Evolutionary conservation across 2,329 filamentous ascomycete genomes (phyloP).

Genomic region (Penicillium sp.): DNA sequence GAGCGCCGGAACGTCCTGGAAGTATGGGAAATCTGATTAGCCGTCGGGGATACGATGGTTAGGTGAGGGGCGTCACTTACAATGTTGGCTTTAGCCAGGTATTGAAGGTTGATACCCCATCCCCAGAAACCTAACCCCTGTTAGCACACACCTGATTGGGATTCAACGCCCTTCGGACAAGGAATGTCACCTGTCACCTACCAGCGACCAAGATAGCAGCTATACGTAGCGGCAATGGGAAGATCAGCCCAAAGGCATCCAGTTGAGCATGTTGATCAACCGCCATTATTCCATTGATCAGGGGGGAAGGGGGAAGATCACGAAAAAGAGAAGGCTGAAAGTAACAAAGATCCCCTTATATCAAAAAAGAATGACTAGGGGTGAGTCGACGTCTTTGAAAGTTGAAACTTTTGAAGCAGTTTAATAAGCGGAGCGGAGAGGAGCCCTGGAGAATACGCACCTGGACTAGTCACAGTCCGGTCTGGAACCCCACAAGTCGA

Average conservation of each 20-base stretch:
- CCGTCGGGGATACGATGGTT: neutral
- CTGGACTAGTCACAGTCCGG: constrained; percentile 4
- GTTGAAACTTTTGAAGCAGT: constrained; percentile 12
- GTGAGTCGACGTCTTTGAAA: constrained; percentile 23
- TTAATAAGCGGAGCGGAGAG: constrained; percentile 19
- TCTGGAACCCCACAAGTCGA: constrained; percentile 11
- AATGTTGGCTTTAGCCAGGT: constrained; percentile 74
- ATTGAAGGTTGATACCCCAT: constrained; percentile 90
- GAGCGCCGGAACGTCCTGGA: constrained; percentile 73
- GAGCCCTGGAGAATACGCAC: constrained; percentile 10
- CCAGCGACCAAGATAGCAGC: constrained; percentile 82
- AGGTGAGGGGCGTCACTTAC: constrained; percentile 41
- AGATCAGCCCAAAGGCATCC: constrained; percentile 80
- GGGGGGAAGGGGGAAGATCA: constrained; percentile 12
- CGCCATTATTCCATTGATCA: constrained; percentile 42
- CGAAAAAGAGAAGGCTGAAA: constrained; percentile 5
- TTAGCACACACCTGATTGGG: constrained; percentile 2
- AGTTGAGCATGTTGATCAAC: constrained; percentile 49
- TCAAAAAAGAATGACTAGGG: constrained; percentile 36
- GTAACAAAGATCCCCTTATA: constrained; percentile 12
- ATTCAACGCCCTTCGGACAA: neutral
- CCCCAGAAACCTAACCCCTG: constrained; percentile 75
- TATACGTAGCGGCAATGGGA: constrained; percentile 87
- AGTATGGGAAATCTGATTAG: constrained; percentile 17
- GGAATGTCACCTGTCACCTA: constrained; percentile 48